phyloP scores from a whole-genome alignment of 2,329 filamentous ascomycete genomes.

The Phoma sp. region DNA sequence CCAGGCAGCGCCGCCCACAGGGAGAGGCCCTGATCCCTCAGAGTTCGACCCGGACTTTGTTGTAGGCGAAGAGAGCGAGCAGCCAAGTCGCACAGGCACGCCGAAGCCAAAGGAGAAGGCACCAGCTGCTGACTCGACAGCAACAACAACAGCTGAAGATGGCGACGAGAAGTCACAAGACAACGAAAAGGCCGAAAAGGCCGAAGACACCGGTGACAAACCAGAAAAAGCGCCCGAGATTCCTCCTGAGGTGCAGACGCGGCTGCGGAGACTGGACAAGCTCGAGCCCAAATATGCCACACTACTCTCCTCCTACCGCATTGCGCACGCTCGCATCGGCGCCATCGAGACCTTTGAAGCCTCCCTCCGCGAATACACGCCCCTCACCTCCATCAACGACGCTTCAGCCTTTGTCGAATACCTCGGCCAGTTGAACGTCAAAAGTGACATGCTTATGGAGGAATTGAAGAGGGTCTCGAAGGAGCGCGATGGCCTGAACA shows the following conservation, averaged over 20 bases:
- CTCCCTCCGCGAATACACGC: slow-evolving; percentile 88
- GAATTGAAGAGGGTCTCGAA: slow-evolving; percentile 86
- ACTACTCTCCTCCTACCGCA: slow-evolving; percentile 71
- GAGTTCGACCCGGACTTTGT: slow-evolving; percentile 88
- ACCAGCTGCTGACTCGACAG: slow-evolving; percentile 27
- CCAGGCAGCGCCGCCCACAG: slow-evolving; percentile 50
- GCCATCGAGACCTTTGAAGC: slow-evolving; percentile 94
- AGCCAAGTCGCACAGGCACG: slow-evolving; percentile 66
- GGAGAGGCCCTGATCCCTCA: slow-evolving; percentile 76
- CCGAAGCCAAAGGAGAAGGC: slow-evolving; percentile 58
- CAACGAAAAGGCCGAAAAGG: slow-evolving; percentile 37
- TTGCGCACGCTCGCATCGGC: slow-evolving; percentile 84
- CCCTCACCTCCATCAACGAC: slow-evolving; percentile 85
- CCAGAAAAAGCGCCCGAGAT: slow-evolving; percentile 60
- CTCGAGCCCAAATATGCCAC: slow-evolving; percentile 81
- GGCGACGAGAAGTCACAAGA: slow-evolving; percentile 44
- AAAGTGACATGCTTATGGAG: slow-evolving; percentile 91
- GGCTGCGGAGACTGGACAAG: slow-evolving; percentile 86
- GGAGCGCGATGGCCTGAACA: slow-evolving; percentile 81
- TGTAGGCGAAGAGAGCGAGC: slow-evolving; percentile 80
- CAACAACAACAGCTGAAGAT: slow-evolving; percentile 21
- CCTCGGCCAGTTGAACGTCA: slow-evolving; percentile 81
- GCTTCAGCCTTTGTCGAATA: slow-evolving; percentile 87
- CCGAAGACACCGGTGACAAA: slow-evolving; percentile 38
- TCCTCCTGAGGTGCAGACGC: slow-evolving; percentile 74